Evolutionary conservation across 139 green algal species (phyloP).

Genomic region (Microglena sp.): DNA sequence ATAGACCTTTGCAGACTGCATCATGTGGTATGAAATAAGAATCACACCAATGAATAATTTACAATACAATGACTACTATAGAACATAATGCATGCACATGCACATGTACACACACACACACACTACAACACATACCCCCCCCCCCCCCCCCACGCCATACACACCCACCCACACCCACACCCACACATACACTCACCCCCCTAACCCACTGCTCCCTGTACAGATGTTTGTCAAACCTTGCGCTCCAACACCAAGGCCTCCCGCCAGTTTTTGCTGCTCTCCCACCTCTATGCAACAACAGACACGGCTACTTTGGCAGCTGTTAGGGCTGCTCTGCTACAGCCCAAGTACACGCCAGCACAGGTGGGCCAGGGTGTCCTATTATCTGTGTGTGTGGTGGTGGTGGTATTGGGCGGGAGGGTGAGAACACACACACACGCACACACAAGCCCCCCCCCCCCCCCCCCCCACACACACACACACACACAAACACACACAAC

Average conservation of each 20-base stretch:
- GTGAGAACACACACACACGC: not conserved
- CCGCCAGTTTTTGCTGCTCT: conserved; percentile 71
- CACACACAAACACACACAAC: not conserved
- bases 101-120: too few relatives aligned
- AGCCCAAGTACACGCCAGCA: conserved; percentile 26
- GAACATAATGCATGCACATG: too few relatives aligned
- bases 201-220: too few relatives aligned
- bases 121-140: too few relatives aligned
- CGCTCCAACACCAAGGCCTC: conserved; percentile 35
- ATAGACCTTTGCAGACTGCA: too few relatives aligned
- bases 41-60: too few relatives aligned
- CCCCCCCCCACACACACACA: not conserved
- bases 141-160: too few relatives aligned
- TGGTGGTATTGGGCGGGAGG: not conserved
- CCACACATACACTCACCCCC: too few relatives aligned
- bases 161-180: too few relatives aligned
- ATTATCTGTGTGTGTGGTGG: conserved; percentile 1
- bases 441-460: not conserved
- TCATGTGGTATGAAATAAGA: too few relatives aligned
- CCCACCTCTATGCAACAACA: conserved; percentile 62
- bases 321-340: conserved; percentile 50
- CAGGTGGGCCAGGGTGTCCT: conserved; percentile 27
- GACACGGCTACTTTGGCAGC: conserved; percentile 49
- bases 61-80: too few relatives aligned
- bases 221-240: conserved; percentile 57